Evolutionary conservation across 345 rosid genomes (phyloP).

Genomic region (Syzygium aromaticum): DNA sequence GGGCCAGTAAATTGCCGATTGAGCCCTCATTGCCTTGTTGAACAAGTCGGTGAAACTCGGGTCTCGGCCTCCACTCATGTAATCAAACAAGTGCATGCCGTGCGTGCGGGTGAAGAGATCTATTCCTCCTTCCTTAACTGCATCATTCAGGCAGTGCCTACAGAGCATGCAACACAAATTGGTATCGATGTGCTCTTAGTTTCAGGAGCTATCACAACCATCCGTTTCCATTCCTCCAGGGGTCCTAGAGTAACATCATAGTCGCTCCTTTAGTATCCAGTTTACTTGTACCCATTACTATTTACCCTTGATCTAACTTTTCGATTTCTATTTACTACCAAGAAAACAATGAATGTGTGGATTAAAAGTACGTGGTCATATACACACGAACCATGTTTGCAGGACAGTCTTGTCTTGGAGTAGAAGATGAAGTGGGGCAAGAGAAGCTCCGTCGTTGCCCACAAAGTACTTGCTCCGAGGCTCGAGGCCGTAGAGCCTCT

Average conservation of each 20-base stretch:
- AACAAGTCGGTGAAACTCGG: neutral
- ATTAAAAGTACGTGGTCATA: neutral
- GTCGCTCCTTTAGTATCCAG: neutral
- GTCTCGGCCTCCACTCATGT: neutral
- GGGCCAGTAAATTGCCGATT: neutral
- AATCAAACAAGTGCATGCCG: neutral
- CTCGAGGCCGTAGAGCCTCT: neutral
- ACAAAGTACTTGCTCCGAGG: neutral
- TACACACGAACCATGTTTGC: neutral
- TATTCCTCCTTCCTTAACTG: neutral
- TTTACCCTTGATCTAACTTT: too few species aligned
- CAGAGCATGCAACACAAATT: neutral
- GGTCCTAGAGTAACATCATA: neutral
- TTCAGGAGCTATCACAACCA: neutral
- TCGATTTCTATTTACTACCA: neutral
- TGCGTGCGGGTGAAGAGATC: neutral
- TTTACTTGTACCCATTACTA: neutral
- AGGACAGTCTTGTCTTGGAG: constrained; percentile 2
- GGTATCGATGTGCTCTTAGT: neutral
- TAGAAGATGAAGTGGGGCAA: too few species aligned
- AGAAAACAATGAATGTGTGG: constrained; percentile 18
- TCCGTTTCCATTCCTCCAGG: too few species aligned
- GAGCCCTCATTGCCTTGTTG: neutral
- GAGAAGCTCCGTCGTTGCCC: neutral
- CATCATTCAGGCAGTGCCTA: neutral